Evolutionary conservation across 169 alveolate species (phyloP).

Genomic region (Toxoplasma gondii): DNA sequence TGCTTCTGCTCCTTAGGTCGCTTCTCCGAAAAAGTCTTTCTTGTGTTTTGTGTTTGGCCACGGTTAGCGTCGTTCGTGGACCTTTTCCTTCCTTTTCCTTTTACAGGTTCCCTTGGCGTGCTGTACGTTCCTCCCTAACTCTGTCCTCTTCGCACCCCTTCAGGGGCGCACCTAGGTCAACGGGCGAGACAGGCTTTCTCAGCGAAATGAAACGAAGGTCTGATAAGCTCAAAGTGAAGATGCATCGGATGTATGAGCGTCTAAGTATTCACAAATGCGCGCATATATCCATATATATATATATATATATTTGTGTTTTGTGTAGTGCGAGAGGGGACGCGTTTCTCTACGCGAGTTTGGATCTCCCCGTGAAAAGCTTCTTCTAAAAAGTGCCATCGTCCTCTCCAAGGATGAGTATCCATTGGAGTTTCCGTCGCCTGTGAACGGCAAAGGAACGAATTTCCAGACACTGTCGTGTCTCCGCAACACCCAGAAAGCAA

Average conservation of each 20-base stretch:
- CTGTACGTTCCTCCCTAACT: background rate
- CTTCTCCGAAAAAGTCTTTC: no score
- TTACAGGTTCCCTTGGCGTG: background rate
- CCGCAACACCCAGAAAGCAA: no score
- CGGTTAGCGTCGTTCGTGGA: background rate
- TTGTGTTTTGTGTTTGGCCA: background rate
- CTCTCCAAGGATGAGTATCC: no score
- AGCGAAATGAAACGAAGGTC: background rate
- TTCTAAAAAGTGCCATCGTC: no score
- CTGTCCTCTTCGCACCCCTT: no score
- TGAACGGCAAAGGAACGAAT: no score
- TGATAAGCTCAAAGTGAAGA: background rate
- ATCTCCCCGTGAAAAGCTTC: no score
- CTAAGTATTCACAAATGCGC: background rate
- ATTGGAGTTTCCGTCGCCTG: no score
- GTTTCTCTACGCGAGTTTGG: no score
- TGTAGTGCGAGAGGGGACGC: no score
- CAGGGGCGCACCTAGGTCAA: background rate
- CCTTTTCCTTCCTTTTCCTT: background rate
- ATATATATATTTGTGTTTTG: background rate
- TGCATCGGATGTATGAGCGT: background rate
- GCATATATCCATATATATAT: background rate
- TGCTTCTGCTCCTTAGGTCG: no score
- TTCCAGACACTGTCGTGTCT: no score
- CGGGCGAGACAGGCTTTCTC: background rate